These are phyloP conservation scores for Wickerhamiella kurtzmanii DNA, from an alignment of 805 yeast species.

Conservation along the genomic window DNA sequence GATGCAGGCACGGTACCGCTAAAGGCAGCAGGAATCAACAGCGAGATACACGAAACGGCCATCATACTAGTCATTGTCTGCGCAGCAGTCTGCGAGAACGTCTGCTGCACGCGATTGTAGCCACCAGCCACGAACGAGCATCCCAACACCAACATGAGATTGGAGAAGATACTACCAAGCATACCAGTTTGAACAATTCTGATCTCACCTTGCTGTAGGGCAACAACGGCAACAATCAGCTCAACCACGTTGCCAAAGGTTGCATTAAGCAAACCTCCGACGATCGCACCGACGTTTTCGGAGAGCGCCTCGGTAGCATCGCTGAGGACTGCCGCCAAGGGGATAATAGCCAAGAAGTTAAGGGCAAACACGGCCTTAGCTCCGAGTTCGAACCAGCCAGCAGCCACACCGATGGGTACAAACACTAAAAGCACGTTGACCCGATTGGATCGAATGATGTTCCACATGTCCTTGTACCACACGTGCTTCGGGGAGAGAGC, in stretches of 20 bases:
- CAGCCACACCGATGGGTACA: conserved; percentile 79
- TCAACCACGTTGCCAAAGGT: conserved; percentile 98
- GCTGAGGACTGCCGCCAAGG: conserved; percentile 80
- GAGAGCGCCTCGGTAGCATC: conserved; percentile 89
- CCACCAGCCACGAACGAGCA: conserved; percentile 94
- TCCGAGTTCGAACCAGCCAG: conserved; percentile 47
- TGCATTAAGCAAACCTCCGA: conserved; percentile 91
- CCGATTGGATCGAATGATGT: conserved; percentile 13
- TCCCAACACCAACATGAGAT: conserved; percentile 81
- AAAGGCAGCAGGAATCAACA: conserved; percentile 92
- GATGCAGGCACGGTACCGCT: conserved; percentile 42
- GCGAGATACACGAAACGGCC: conserved; percentile 80
- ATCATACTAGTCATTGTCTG: conserved; percentile 93
- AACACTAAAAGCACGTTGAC: conserved; percentile 65
- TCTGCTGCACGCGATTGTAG: conserved; percentile 67
- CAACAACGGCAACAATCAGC: conserved; percentile 85
- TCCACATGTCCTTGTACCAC: conserved; percentile 3
- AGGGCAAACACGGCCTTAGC: conserved; percentile 47
- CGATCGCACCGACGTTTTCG: conserved; percentile 74
- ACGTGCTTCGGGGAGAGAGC: neutral
- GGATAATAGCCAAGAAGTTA: conserved; percentile 83
- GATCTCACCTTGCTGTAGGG: conserved; percentile 71
- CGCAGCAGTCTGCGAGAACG: conserved; percentile 90
- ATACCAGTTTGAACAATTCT: conserved; percentile 94
- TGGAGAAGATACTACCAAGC: conserved; percentile 88